Percentiles rank a stretch among this genome's conserved stretches.
Evolutionary conservation across 176 grass and related monocot genomes (phyloP).

Genomic region (Carex parvula): DNA sequence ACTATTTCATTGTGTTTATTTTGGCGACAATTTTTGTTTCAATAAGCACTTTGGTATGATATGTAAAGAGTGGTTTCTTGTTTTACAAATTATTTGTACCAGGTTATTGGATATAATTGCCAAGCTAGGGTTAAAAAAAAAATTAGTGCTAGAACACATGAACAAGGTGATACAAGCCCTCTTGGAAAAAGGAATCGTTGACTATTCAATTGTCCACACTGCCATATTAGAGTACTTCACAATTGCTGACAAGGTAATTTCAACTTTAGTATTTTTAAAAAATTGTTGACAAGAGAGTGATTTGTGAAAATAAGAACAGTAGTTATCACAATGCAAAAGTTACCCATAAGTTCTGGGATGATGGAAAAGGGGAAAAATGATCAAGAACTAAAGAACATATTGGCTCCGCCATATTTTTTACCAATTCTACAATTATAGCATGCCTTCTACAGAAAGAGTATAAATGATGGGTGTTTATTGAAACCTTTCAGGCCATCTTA

Average conservation of each 20-base stretch:
- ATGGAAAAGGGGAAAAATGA: background rate
- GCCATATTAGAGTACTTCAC: conserved; percentile 74
- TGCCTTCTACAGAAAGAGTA: too few relatives aligned
- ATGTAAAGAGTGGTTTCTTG: background rate
- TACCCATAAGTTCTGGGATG: background rate
- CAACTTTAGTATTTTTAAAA: background rate
- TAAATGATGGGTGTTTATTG: background rate
- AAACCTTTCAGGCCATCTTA: background rate
- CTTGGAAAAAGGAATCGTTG: conserved; percentile 83
- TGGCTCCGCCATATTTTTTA: background rate
- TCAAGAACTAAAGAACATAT: background rate
- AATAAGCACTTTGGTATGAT: background rate
- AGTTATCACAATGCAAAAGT: too few relatives aligned
- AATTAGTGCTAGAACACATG: conserved; percentile 78
- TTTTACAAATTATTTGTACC: conserved; percentile 21
- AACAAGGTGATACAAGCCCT: conserved; percentile 54
- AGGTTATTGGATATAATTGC: conserved; percentile 91
- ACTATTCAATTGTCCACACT: conserved; percentile 78
- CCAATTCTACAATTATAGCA: background rate
- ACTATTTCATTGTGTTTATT: background rate
- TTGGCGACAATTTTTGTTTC: background rate
- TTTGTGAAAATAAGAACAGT: background rate
- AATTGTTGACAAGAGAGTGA: background rate
- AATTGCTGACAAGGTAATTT: conserved; percentile 93
- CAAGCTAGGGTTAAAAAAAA: conserved; percentile 76